Evolutionary conservation across 331 rosid species (phyloP).

Genomic region (Quercus lobata): DNA sequence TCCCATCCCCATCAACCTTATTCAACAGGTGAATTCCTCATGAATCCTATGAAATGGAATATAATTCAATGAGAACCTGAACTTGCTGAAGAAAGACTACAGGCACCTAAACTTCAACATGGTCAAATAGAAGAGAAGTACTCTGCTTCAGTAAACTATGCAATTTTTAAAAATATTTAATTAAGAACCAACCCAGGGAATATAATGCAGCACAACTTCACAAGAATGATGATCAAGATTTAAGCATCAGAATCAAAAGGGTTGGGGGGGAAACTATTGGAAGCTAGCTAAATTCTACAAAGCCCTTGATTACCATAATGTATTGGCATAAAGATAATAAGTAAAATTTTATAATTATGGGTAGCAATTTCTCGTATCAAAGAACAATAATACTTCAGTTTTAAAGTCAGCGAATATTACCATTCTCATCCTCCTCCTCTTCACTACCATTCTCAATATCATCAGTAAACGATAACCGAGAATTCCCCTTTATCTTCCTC

Average conservation of each 20-base stretch:
- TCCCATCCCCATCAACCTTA: not conserved
- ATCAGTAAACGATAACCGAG: conserved; percentile 83
- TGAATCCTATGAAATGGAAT: too few species aligned
- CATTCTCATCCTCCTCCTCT: conserved; percentile 53
- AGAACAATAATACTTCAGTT: not conserved
- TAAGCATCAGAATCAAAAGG: not conserved
- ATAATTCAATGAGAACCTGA: too few species aligned
- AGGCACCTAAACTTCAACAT: too few species aligned
- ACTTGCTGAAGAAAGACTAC: too few species aligned
- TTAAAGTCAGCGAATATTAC: conserved; percentile 24
- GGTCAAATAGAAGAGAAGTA: not conserved
- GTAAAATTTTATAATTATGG: not conserved
- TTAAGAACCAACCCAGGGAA: not conserved
- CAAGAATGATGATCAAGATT: not conserved
- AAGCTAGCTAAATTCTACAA: not conserved
- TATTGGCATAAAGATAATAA: not conserved
- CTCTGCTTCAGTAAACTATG: not conserved
- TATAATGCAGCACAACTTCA: not conserved
- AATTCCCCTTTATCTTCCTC: conserved; percentile 85
- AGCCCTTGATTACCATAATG: not conserved
- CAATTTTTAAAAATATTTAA: not conserved
- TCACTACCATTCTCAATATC: conserved; percentile 73
- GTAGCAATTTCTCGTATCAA: not conserved
- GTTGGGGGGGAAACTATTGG: not conserved
- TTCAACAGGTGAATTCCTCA: not conserved